Base-by-base conservation (phyloP, 148 eudicot species). In the Dysphania ambrosioides region DNA sequence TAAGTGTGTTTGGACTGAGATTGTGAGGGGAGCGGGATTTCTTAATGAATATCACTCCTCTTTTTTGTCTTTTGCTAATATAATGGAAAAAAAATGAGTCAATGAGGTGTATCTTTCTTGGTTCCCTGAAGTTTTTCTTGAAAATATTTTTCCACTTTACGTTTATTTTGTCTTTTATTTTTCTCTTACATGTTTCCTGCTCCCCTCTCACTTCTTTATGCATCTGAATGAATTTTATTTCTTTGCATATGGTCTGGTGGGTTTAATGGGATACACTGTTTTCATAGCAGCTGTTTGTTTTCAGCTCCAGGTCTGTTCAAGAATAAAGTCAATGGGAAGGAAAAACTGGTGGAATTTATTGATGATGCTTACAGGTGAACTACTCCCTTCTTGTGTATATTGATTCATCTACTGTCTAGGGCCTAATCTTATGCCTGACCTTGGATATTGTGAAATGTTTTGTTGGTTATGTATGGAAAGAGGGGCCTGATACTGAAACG, bases 281-380 rank as follows among this genome's bases (percentile, higher is more conserved):
- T 61, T 81, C 27, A 75, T 56, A 35, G 16, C 63, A 34, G 70
- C 24, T 62, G n/a, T 30, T 42, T 65, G 16, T 66, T 69, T 71
- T 75, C 85, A 84, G 87, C 85, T 81, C 85, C 85, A 69, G 82
- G 82, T 72, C 13, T 82, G 42, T 74, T 72, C 63, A 82, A 82
- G 71, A 83, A 76, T 63, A 71, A 63, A 42, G 78, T 71, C 56
- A 76, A 76, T 70, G 85, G 87, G 65, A 84, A 79, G 79, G 83
- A 77, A 70, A 76, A 73, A 10, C 30, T 84, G 68, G 62, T 82
- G 42, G 81, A 82, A 76, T 30, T 84, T 60, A 84, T 84, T 76
- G 72, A 84, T 16, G 79, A 77, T 58, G 69, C 82, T 51, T 71
- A 79, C 81, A 84, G 85, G 87, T 82, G 68, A 71, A 21, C 5